Conservation (phyloP, 306 rosid genomes). For the Alnus glutinosa region DNA sequence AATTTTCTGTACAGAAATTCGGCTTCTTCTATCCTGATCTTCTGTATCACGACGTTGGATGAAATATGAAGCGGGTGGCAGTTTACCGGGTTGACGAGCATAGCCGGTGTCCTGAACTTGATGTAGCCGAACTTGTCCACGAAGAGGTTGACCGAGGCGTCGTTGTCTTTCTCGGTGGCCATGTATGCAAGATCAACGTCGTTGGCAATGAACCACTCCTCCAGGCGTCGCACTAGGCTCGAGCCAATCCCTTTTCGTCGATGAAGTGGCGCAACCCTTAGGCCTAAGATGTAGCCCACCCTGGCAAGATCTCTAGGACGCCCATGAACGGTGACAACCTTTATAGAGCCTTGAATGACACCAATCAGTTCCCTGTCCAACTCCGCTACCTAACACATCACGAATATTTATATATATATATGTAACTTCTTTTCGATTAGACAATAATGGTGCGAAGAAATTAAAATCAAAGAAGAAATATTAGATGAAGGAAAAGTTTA, state of each 20-base stretch:
- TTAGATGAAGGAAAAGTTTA: constrained; percentile 1
- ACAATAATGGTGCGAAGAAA: neutral
- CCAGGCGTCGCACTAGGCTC: constrained; percentile 52
- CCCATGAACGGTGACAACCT: constrained; percentile 56
- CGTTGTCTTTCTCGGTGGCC: constrained; percentile 84
- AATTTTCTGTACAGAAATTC: constrained; percentile 63
- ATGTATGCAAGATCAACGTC: constrained; percentile 78
- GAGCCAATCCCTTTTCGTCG: constrained; percentile 76
- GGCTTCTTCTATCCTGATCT: constrained; percentile 72
- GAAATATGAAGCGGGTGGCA: constrained; percentile 37
- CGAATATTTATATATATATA: no score
- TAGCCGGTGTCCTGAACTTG: constrained; percentile 70
- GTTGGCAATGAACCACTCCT: constrained; percentile 73
- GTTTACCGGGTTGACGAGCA: constrained; percentile 77
- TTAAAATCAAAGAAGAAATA: neutral
- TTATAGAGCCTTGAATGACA: constrained; percentile 83
- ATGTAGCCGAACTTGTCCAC: constrained; percentile 51
- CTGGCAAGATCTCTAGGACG: constrained; percentile 56
- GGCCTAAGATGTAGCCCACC: constrained; percentile 81
- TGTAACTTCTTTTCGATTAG: neutral
- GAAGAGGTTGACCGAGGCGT: constrained; percentile 73
- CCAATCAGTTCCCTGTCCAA: constrained; percentile 70
- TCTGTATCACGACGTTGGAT: constrained; percentile 49
- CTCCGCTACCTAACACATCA: constrained; percentile 64
- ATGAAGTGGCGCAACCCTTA: constrained; percentile 62